These are phyloP conservation scores for Mucor plumbeus DNA, from an alignment of 371 early-diverging fungal genomes.

Conservation along the genomic window DNA sequence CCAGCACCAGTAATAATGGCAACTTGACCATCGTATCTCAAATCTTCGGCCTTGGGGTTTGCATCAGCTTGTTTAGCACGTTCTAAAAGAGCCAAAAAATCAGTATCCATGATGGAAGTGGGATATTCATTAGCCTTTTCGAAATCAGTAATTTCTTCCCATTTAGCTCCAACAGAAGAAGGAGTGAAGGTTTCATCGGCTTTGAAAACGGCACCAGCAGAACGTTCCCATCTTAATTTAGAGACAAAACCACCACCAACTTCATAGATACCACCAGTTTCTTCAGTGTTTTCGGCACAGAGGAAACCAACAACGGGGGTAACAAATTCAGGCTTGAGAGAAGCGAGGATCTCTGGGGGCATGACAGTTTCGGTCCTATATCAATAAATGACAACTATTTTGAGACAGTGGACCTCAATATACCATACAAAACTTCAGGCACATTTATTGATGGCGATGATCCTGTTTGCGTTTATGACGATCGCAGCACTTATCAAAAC, in stretches of 20 bases:
- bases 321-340: constrained; percentile 95
- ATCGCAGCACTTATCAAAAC: too few relatives aligned
- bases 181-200: constrained; percentile 89
- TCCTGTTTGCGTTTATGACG: too few relatives aligned
- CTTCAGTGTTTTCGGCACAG: constrained; percentile 85
- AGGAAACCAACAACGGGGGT: constrained; percentile 95
- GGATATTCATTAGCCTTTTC: constrained; percentile 73
- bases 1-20: constrained; percentile 95
- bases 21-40: constrained; percentile 86
- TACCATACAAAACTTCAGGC: too few relatives aligned
- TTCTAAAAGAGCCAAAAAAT: constrained; percentile 84
- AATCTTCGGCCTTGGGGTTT: constrained; percentile 60
- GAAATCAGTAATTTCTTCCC: constrained; percentile 83
- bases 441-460: too few relatives aligned
- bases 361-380: constrained; percentile 85
- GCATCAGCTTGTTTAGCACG: constrained; percentile 70
- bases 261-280: constrained; percentile 91
- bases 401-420: too few relatives aligned
- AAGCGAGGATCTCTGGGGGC: constrained; percentile 91
- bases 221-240: constrained; percentile 94
- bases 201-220: constrained; percentile 91
- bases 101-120: constrained; percentile 76
- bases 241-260: constrained; percentile 94
- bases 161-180: constrained; percentile 75
- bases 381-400: too few relatives aligned